Conservation (phyloP, 1,284 basidiomycete species). For the Austroboletus rostrupii region DNA sequence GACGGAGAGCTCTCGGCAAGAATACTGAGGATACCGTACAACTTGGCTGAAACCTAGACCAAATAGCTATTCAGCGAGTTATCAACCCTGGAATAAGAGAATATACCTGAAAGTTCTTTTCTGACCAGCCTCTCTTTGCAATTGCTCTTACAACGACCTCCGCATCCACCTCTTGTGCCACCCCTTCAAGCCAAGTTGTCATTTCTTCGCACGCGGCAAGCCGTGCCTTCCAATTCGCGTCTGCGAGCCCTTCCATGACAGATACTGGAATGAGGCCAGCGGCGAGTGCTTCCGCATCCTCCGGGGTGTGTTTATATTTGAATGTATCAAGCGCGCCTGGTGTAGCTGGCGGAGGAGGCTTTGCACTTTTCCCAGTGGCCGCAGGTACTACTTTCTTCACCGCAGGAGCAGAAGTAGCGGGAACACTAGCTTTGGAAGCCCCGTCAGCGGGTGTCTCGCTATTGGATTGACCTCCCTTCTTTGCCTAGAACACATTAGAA, state of each 20-base stretch:
- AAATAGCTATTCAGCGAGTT: constrained; percentile 6
- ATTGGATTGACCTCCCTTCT: constrained; percentile 48
- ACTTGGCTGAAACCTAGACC: constrained; percentile 77
- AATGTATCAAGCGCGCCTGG: constrained; percentile 73
- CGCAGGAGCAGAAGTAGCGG: constrained; percentile 37
- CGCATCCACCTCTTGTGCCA: constrained; percentile 70
- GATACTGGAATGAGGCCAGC: constrained; percentile 71
- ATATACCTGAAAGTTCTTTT: constrained; percentile 95
- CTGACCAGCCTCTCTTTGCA: constrained; percentile 92
- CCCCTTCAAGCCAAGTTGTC: constrained; percentile 76
- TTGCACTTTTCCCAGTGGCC: constrained; percentile 46
- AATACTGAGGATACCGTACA: constrained; percentile 73
- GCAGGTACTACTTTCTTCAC: constrained; percentile 45
- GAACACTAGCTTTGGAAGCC: constrained; percentile 21
- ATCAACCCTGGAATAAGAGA: constrained; percentile 19
- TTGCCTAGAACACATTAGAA: constrained; percentile 35
- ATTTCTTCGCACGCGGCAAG: constrained; percentile 87
- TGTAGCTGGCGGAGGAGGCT: constrained; percentile 43
- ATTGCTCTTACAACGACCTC: constrained; percentile 91
- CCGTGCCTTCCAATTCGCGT: constrained; percentile 91
- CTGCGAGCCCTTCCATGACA: constrained; percentile 72
- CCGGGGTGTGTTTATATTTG: constrained; percentile 88
- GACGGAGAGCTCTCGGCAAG: constrained; percentile 79
- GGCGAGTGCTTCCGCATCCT: constrained; percentile 87
- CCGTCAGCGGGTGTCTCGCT: constrained; percentile 26